Conservation (phyloP, 1,284 basidiomycete species). For the Melampsora abietis-canadensis region DNA sequence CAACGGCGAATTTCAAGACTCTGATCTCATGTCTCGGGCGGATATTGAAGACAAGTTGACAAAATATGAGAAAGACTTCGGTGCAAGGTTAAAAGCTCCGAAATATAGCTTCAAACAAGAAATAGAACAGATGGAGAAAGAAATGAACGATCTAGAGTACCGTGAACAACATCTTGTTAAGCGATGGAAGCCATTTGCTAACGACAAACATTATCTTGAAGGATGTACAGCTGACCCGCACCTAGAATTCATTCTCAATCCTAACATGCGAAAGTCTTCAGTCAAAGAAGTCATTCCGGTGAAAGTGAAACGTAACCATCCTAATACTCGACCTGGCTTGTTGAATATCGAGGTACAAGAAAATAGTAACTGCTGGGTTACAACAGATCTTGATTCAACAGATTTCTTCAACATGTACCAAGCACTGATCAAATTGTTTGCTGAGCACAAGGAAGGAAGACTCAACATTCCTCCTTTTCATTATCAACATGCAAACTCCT, state of each 20-base stretch:
- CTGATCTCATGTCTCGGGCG: no score
- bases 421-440: background rate
- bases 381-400: background rate
- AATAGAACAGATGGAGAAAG: no score
- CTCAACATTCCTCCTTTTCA: no score
- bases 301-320: background rate
- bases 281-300: background rate
- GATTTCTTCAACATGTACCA: background rate
- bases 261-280: slow-evolving; percentile 8
- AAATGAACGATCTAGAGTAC: background rate
- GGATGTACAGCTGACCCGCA: background rate
- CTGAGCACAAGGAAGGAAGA: no score
- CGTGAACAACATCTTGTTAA: background rate
- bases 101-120: no score
- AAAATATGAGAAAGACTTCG: no score
- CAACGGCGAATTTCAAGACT: no score
- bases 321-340: background rate
- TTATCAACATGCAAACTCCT: no score
- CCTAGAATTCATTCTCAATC: background rate
- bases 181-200: background rate
- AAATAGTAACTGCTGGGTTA: background rate
- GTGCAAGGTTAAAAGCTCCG: no score
- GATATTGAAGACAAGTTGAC: no score
- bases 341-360: background rate
- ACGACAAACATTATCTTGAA: background rate